Percentiles rank a stretch among this genome's conserved stretches.
These are phyloP conservation scores for Petrea volubilis DNA, from an alignment of 257 asterid species.

Conservation along the genomic window DNA sequence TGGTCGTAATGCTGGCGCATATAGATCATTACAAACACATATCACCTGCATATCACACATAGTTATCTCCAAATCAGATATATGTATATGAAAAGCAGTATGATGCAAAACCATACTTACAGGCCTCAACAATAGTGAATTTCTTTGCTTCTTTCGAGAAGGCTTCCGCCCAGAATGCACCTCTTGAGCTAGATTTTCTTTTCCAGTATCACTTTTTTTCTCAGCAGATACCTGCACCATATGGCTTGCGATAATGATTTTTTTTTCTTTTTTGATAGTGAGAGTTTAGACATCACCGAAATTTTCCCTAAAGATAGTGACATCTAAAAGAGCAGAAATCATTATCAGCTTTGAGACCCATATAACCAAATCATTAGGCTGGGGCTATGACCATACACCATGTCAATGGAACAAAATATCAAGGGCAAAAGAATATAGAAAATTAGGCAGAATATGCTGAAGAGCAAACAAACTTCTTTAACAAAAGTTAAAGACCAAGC, in stretches of 20 bases:
- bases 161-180: constrained; percentile 56
- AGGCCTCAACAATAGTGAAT: constrained; percentile 71
- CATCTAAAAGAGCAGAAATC: constrained; percentile 15
- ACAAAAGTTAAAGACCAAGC: not conserved
- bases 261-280: not conserved
- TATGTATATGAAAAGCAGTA: constrained; percentile 14
- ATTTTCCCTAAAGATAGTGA: not conserved
- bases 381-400: not conserved
- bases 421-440: constrained; percentile 2
- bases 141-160: constrained; percentile 61
- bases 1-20: constrained; percentile 89
- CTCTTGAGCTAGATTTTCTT: constrained; percentile 61
- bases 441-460: constrained; percentile 13
- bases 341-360: not conserved
- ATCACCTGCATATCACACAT: constrained; percentile 62
- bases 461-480: constrained; percentile 5
- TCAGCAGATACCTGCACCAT: constrained; percentile 78
- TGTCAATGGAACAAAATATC: constrained; percentile 14
- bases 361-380: constrained; percentile 11
- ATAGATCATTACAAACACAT: constrained; percentile 94
- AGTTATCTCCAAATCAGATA: constrained; percentile 32
- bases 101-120: constrained; percentile 47
- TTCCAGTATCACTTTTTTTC: constrained; percentile 60
- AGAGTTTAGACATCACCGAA: constrained; percentile 6
- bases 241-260: constrained; percentile 15